Percentiles rank a stretch among this genome's conserved stretches.
phyloP scores from a whole-genome alignment of 2,329 filamentous ascomycete genomes.

The Apiospora aurea region DNA sequence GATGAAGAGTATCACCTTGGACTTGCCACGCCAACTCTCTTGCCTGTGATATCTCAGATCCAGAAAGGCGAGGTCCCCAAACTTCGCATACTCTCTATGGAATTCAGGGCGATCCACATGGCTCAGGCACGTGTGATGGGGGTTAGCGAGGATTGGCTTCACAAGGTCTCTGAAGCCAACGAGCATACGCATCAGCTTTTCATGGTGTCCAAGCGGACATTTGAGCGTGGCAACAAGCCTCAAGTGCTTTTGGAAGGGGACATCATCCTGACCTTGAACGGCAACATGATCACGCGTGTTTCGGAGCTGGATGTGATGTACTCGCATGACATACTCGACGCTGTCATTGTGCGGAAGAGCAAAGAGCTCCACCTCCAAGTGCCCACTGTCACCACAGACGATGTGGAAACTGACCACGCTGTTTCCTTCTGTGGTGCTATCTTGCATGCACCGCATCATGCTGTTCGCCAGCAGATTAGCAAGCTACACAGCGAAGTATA shows the following conservation, averaged over 20 bases:
- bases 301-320: constrained; percentile 98
- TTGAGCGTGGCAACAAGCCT: constrained; percentile 60
- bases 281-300: constrained; percentile 89
- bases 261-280: constrained; percentile 89
- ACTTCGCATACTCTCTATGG: constrained; percentile 89
- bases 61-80: constrained; percentile 80
- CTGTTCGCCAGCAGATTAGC: constrained; percentile 95
- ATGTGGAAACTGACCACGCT: constrained; percentile 90
- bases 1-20: constrained; percentile 98
- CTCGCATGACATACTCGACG: constrained; percentile 81
- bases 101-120: constrained; percentile 96
- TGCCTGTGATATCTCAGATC: constrained; percentile 88
- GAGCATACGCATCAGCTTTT: constrained; percentile 94
- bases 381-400: constrained; percentile 84
- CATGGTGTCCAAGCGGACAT: constrained; percentile 92
- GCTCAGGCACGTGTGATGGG: constrained; percentile 97
- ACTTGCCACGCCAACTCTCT: constrained; percentile 83
- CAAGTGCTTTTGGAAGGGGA: constrained; percentile 84
- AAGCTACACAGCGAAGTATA: constrained; percentile 97
- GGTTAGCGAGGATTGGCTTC: constrained; percentile 93
- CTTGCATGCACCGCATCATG: constrained; percentile 91
- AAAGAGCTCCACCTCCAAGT: constrained; percentile 79
- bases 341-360: constrained; percentile 85
- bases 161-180: constrained; percentile 86
- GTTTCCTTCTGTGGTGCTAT: constrained; percentile 96